A percentile compares a stretch with the other conserved stretches of the same genome.
phyloP scores from a whole-genome alignment of 2,329 filamentous ascomycete species.

The Trichoderma sp. region DNA sequence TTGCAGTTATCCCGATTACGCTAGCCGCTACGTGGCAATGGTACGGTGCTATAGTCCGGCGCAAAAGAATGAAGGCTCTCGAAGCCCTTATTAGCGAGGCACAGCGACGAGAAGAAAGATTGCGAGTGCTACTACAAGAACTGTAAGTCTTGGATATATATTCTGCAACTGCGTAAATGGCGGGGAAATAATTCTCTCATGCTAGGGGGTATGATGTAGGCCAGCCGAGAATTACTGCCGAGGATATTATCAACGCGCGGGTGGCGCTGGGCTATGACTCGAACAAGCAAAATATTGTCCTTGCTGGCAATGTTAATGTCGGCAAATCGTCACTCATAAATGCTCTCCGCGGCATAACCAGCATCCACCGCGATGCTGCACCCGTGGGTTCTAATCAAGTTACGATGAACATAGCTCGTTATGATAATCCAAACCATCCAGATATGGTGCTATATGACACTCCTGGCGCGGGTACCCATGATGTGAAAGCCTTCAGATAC shows the following conservation, averaged over 20 bases:
- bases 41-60: not conserved
- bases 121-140: not conserved
- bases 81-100: no score
- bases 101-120: not conserved
- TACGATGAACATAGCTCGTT: not conserved
- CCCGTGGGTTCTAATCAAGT: not conserved
- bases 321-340: not conserved
- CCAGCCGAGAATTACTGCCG: not conserved
- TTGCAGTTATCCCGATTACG: not conserved
- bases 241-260: not conserved
- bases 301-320: not conserved
- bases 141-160: not conserved
- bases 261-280: not conserved
- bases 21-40: not conserved
- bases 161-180: rapidly evolving
- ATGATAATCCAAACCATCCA: not conserved
- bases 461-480: not conserved
- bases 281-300: not conserved
- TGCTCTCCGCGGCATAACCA: not conserved
- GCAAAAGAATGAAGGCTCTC: no score
- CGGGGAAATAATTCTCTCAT: not conserved
- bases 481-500: not conserved
- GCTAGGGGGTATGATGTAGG: not conserved
- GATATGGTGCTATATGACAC: not conserved
- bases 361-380: not conserved